Base-by-base conservation (phyloP, 2,329 filamentous ascomycete genomes). In the Lachnellula willkommii region DNA sequence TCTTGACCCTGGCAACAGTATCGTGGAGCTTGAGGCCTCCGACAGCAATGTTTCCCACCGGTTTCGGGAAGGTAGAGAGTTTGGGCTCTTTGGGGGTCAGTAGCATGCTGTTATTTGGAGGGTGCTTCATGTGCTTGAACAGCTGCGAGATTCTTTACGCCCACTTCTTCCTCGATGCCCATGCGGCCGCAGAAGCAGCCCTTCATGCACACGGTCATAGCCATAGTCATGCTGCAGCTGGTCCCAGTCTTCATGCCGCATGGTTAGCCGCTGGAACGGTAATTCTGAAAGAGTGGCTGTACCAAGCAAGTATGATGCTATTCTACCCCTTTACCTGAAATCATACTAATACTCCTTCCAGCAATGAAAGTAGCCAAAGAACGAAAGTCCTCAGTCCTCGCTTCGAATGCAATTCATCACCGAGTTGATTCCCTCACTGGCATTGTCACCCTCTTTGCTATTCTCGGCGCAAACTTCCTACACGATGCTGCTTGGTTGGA, bases 51-150 rank as follows among this genome's bases (percentile, higher is more conserved):
- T 99, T 96, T 69, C 94, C 94, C 2, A 84, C 85, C 66, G 94
- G 94, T 1, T 99, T 95, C 70, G 94, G 94, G 69, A 99, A 99
- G 76, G 83, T 99, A n/a, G 94, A 99, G 77, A 96, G 91, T 67
- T 75, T 99, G 69, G 94, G 94, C 20, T 94, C 91, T 22, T 76
- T 99, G 57, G 94, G 93, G 15, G 94, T 99, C 36, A 96, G 92
- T 64, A 86, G 91, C 60, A 88, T 99, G 74, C 78, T 99, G 65
- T 81, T 99, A 2, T 84, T 87, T 48, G 94, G 94, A 60, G 94
- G 94, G 50, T 75, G 96, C 60, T 91, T 95, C 71, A 97, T 99
- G 88, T 91, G 91, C 60, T 83, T 88, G 73, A 87, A 88, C 72
- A 88, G 87, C 66, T 78, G 84, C 54, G 75, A 86, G 64, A 81